phyloP scores from a whole-genome alignment of 2,329 filamentous ascomycete genomes.

The Xylaria multiplex region DNA sequence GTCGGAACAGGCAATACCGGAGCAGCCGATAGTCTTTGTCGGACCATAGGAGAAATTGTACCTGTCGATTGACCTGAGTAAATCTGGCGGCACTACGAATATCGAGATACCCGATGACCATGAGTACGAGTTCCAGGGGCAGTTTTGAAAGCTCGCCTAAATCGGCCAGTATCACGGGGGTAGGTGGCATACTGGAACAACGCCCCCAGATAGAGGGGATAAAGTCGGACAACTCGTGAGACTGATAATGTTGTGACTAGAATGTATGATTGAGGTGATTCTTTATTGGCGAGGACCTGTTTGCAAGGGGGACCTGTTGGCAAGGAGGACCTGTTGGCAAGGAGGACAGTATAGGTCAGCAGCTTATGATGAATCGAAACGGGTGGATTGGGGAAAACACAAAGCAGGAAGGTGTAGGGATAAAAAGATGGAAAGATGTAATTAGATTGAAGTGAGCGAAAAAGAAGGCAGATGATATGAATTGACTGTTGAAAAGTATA shows the following conservation, averaged over 20 bases:
- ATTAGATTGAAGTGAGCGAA: not conserved
- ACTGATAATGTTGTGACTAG: not conserved
- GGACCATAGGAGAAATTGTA: slow-evolving; percentile 27
- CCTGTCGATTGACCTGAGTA: slow-evolving; percentile 23
- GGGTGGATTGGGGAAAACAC: not conserved
- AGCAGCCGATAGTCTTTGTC: slow-evolving; percentile 17
- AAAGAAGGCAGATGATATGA: not conserved
- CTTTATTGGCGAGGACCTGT: not conserved
- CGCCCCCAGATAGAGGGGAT: not conserved
- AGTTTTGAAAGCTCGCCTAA: slow-evolving; percentile 25
- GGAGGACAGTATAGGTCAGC: not conserved
- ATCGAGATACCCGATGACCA: slow-evolving; percentile 19
- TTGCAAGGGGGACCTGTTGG: not conserved
- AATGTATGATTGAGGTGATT: not conserved
- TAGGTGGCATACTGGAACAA: slow-evolving; percentile 1
- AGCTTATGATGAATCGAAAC: too few relatives aligned
- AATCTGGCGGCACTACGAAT: slow-evolving; percentile 20
- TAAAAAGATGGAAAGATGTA: not conserved
- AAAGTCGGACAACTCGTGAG: not conserved
- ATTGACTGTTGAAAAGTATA: not conserved
- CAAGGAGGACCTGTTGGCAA: not conserved
- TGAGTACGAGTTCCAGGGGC: slow-evolving; percentile 18
- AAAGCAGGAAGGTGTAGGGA: not conserved
- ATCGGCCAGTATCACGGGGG: slow-evolving; percentile 20
- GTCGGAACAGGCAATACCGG: slow-evolving; percentile 6